phyloP scores from a whole-genome alignment of 2,329 filamentous ascomycete species.

The Cryphonectria radicalis region DNA sequence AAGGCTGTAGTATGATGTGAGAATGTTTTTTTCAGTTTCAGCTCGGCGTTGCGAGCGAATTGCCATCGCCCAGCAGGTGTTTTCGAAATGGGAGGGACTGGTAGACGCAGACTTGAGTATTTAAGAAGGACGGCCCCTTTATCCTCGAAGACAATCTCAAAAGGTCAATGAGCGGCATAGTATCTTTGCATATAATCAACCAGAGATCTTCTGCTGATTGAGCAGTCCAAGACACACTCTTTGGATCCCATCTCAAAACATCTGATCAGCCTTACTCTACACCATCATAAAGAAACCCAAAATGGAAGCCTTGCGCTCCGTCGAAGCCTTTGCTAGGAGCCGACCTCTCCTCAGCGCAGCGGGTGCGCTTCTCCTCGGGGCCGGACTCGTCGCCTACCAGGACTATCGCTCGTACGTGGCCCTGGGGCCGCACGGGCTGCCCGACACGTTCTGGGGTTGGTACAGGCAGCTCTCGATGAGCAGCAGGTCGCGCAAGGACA shows the following conservation, averaged over 20 bases:
- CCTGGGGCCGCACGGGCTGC: conserved; percentile 23
- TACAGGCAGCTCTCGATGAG: conserved; percentile 31
- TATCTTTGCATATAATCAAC: background rate
- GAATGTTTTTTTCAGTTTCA: background rate
- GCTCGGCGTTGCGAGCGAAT: conserved; percentile 4
- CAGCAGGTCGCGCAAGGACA: conserved; percentile 33
- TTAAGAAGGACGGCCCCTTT: background rate
- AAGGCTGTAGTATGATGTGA: background rate
- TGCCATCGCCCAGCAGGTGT: background rate
- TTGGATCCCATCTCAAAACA: background rate
- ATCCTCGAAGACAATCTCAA: background rate
- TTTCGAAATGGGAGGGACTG: background rate
- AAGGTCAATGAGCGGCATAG: background rate
- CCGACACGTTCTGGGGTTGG: conserved; percentile 27
- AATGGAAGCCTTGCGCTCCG: conserved; percentile 4
- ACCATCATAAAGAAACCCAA: background rate
- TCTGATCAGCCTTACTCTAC: background rate
- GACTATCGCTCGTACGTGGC: conserved; percentile 24
- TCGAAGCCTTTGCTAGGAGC: background rate
- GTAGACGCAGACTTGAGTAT: background rate
- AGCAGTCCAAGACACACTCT: background rate
- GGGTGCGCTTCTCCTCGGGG: conserved; percentile 12
- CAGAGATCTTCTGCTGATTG: background rate
- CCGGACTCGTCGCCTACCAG: conserved; percentile 12
- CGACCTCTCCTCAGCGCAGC: conserved; percentile 6